phyloP scores from a whole-genome alignment of 768 basidiomycete genomes.

The Pleurotus pulmonarius region DNA sequence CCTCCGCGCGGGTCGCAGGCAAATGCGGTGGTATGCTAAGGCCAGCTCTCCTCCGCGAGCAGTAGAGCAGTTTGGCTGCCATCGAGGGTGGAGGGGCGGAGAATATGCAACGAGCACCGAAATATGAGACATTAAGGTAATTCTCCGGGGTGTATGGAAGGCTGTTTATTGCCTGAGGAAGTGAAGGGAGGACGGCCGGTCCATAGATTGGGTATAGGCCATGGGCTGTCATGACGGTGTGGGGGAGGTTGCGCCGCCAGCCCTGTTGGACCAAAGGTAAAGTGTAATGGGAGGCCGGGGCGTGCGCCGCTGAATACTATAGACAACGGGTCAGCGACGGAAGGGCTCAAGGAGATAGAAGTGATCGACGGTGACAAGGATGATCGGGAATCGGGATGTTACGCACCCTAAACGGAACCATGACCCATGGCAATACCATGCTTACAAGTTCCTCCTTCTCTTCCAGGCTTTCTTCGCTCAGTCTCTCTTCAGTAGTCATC shows the following conservation, averaged over 20 bases:
- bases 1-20: constrained; percentile 26
- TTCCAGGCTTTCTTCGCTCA: constrained; percentile 23
- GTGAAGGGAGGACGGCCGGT: constrained; percentile 39
- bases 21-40: constrained; percentile 39
- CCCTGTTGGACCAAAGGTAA: constrained; percentile 39
- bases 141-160: constrained; percentile 6
- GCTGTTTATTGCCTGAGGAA: constrained; percentile 32
- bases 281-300: constrained; percentile 57
- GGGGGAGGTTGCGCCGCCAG: constrained; percentile 4
- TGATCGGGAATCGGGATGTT: constrained; percentile 5
- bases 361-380: background rate
- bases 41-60: constrained; percentile 51
- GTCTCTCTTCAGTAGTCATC: constrained; percentile 34
- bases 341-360: no score
- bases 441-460: constrained; percentile 25
- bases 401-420: constrained; percentile 47
- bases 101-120: constrained; percentile 22
- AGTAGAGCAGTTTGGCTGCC: constrained; percentile 62
- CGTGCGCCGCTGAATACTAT: constrained; percentile 54
- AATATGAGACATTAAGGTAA: constrained; percentile 22
- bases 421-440: constrained; percentile 39
- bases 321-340: no score
- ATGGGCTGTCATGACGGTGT: constrained; percentile 30
- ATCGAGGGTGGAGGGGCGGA: constrained; percentile 40
- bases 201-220: constrained; percentile 48